Evolutionary conservation across 1,284 basidiomycete genomes (phyloP).

Genomic region (Lentinus polychrous): DNA sequence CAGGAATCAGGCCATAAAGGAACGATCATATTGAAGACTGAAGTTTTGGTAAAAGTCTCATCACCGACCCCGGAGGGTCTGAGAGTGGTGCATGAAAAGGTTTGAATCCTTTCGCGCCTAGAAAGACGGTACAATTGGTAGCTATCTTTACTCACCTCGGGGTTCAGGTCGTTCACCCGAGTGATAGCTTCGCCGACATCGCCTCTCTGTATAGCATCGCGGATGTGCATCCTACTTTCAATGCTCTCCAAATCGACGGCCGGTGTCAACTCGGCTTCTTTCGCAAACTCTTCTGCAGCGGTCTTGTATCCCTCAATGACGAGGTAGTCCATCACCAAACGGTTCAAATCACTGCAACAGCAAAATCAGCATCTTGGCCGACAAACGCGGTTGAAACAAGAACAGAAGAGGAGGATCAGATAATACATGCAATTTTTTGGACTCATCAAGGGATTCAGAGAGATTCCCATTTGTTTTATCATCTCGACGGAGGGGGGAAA

Average conservation of each 20-base stretch:
- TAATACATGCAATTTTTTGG: conserved; percentile 71
- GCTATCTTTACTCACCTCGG: conserved; percentile 69
- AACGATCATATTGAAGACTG: conserved; percentile 87
- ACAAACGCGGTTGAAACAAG: conserved; percentile 8
- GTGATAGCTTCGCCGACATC: conserved; percentile 93
- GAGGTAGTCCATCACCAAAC: conserved; percentile 96
- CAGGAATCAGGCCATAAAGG: conserved; percentile 16
- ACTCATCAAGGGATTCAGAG: conserved; percentile 64
- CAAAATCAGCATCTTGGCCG: conserved; percentile 2
- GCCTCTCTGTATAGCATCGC: conserved; percentile 89
- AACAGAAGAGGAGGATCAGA: conserved; percentile 42
- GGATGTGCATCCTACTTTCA: conserved; percentile 89
- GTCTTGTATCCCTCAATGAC: conserved; percentile 97
- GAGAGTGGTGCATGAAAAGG: conserved; percentile 99
- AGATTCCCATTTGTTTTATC: conserved; percentile 81
- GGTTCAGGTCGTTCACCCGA: conserved; percentile 91
- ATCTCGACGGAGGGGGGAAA: conserved; percentile 36
- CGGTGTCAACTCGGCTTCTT: conserved; percentile 75
- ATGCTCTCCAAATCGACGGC: conserved; percentile 88
- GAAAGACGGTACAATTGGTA: conserved; percentile 4
- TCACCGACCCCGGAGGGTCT: conserved; percentile 69
- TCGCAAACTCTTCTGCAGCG: conserved; percentile 90
- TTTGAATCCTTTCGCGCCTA: conserved; percentile 65
- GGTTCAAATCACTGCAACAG: conserved; percentile 78
- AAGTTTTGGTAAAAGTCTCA: conserved; percentile 76